Percentiles rank a stretch among this genome's conserved stretches.
Conservation (phyloP, 2,329 filamentous ascomycete genomes). For the Aspergillus felis region DNA sequence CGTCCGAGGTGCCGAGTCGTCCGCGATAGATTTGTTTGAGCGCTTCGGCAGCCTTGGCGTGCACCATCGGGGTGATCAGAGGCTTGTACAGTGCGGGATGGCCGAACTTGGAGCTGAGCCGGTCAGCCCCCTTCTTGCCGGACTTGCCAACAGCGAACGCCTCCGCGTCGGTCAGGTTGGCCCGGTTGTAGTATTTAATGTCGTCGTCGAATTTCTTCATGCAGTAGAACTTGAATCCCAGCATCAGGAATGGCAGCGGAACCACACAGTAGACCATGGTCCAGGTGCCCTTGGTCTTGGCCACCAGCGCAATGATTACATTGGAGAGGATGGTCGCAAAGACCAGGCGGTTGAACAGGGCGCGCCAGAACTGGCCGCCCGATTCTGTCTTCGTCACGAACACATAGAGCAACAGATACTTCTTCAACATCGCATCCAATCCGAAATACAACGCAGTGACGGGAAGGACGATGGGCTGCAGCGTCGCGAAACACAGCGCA, state of each 20-base stretch:
- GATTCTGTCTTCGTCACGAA: conserved; percentile 97
- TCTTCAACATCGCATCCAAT: conserved; percentile 86
- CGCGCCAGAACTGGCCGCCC: conserved; percentile 86
- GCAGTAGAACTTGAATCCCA: conserved; percentile 86
- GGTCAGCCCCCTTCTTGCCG: conserved; percentile 48
- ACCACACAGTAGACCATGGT: conserved; percentile 64
- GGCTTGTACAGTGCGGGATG: conserved; percentile 88
- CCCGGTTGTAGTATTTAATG: conserved; percentile 74
- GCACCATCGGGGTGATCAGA: conserved; percentile 91
- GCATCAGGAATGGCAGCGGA: conserved; percentile 72
- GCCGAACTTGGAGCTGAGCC: conserved; percentile 76
- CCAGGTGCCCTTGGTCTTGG: conserved; percentile 65
- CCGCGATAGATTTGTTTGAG: conserved; percentile 83
- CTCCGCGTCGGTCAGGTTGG: conserved; percentile 53
- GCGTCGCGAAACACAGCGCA: conserved; percentile 73
- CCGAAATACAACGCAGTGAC: conserved; percentile 86
- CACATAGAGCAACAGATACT: conserved; percentile 90
- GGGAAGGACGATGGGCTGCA: conserved; percentile 83
- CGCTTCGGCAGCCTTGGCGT: conserved; percentile 81
- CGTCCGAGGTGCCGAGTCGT: conserved; percentile 57
- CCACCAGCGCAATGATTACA: conserved; percentile 69
- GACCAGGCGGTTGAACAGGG: conserved; percentile 87
- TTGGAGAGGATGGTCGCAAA: conserved; percentile 78
- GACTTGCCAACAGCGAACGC: conserved; percentile 31
- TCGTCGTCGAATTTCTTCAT: conserved; percentile 69